Conservation (phyloP, 2,329 filamentous ascomycete genomes). For the Talaromyces sp. region DNA sequence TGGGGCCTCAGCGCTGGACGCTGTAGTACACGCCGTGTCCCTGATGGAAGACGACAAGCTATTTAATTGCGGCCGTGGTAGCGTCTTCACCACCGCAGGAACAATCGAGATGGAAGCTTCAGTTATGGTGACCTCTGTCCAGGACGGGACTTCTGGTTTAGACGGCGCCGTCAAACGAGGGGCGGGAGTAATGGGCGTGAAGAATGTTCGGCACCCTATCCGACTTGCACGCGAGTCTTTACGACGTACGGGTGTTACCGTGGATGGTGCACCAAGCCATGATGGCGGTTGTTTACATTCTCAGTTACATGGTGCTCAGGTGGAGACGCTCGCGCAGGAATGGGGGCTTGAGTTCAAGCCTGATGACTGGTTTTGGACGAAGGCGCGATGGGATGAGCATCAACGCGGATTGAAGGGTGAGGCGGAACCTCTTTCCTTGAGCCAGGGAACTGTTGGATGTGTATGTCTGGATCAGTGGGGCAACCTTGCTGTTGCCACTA, state of each 20-base stretch:
- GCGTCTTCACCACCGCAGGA: conserved; percentile 82
- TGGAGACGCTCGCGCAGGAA: conserved; percentile 66
- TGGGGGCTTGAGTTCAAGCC: conserved; percentile 70
- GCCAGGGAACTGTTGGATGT: conserved; percentile 82
- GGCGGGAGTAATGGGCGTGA: conserved; percentile 74
- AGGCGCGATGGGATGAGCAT: conserved; percentile 79
- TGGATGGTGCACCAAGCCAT: conserved; percentile 58
- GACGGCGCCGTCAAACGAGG: conserved; percentile 69
- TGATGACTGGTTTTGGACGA: conserved; percentile 75
- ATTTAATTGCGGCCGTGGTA: conserved; percentile 82
- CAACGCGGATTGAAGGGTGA: conserved; percentile 56
- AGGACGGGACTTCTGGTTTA: conserved; percentile 3
- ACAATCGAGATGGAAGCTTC: conserved; percentile 84
- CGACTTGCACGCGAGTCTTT: conserved; percentile 72
- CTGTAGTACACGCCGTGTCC: conserved; percentile 73
- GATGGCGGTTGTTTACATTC: conserved; percentile 57
- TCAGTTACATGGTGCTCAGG: conserved; percentile 67
- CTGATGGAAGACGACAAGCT: conserved; percentile 77
- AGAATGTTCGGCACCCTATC: conserved; percentile 77
- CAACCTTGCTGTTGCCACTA: conserved; percentile 68
- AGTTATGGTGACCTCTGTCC: conserved; percentile 72
- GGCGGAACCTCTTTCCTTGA: conserved; percentile 48
- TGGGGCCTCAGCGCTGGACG: conserved; percentile 66
- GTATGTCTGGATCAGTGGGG: conserved; percentile 79
- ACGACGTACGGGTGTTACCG: conserved; percentile 52